Percentiles rank a stretch among this genome's conserved stretches.
Evolutionary conservation across 2,329 filamentous ascomycete genomes (phyloP).

Genomic region (Fusarium begoniae): DNA sequence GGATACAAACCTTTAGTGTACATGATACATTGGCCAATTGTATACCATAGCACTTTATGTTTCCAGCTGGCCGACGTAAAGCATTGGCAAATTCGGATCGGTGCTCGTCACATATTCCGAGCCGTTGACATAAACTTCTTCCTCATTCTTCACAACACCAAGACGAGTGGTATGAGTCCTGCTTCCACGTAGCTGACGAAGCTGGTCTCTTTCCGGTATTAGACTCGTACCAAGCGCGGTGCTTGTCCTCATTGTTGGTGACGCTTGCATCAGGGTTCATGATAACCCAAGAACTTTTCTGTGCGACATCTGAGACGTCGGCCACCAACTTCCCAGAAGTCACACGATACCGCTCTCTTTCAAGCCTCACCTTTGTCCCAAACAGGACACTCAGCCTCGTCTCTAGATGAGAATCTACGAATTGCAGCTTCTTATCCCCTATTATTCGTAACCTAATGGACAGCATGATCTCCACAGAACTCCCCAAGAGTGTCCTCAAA

Average conservation of each 20-base stretch:
- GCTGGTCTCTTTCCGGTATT: too few species aligned
- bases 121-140: neutral
- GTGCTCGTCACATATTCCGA: neutral
- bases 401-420: neutral
- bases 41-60: neutral
- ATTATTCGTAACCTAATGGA: neutral
- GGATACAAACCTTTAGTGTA: rapidly evolving
- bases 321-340: neutral
- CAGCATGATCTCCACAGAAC: neutral
- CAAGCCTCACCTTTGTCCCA: neutral
- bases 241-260: rapidly evolving
- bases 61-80: neutral
- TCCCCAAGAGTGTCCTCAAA: neutral
- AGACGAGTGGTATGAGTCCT: neutral
- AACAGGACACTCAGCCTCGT: neutral
- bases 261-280: neutral
- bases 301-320: rapidly evolving
- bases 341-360: neutral
- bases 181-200: rapidly evolving
- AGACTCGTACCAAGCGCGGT: rapidly evolving
- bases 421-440: neutral
- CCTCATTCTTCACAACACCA: neutral
- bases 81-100: rapidly evolving
- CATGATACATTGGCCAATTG: rapidly evolving
- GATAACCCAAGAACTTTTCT: too few species aligned